Evolutionary conservation across 208 protist species (phyloP).

Genomic region (Crithidia fasciculata): DNA sequence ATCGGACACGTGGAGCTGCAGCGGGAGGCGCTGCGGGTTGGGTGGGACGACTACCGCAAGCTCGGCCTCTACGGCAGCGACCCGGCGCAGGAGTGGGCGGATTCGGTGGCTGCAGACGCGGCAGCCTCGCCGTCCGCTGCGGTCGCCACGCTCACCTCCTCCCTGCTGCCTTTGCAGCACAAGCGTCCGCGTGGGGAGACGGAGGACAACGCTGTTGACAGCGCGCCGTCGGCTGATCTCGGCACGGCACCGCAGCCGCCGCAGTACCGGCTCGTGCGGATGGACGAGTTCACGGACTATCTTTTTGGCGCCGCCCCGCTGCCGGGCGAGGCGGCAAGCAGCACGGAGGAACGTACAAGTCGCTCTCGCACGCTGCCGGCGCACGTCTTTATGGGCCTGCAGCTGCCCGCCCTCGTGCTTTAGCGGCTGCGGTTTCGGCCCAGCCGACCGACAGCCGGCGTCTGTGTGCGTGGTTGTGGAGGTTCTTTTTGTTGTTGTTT

Average conservation of each 20-base stretch:
- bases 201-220: background rate
- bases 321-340: background rate
- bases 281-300: slow-evolving; percentile 72
- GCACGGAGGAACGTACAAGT: background rate
- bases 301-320: slow-evolving; percentile 44
- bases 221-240: background rate
- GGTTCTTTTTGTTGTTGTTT: slow-evolving; percentile 1
- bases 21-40: slow-evolving; percentile 53
- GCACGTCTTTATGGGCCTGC: slow-evolving; percentile 37
- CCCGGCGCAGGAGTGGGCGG: slow-evolving; percentile 32
- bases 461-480: background rate
- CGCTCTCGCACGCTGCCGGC: slow-evolving; percentile 18
- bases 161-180: slow-evolving; percentile 24
- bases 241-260: slow-evolving; percentile 29
- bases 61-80: slow-evolving; percentile 67
- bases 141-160: slow-evolving; percentile 18
- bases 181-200: slow-evolving; percentile 15
- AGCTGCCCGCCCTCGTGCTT: slow-evolving; percentile 19
- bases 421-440: background rate
- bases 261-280: slow-evolving; percentile 49
- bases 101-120: slow-evolving; percentile 4
- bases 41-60: slow-evolving; percentile 80
- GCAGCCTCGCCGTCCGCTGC: background rate
- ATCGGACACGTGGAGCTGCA: slow-evolving; percentile 61
- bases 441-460: no score